A percentile compares a stretch with the other conserved stretches of the same genome.
Evolutionary conservation across 176 grass and related monocot species (phyloP).

Genomic region (Puya raimondii): DNA sequence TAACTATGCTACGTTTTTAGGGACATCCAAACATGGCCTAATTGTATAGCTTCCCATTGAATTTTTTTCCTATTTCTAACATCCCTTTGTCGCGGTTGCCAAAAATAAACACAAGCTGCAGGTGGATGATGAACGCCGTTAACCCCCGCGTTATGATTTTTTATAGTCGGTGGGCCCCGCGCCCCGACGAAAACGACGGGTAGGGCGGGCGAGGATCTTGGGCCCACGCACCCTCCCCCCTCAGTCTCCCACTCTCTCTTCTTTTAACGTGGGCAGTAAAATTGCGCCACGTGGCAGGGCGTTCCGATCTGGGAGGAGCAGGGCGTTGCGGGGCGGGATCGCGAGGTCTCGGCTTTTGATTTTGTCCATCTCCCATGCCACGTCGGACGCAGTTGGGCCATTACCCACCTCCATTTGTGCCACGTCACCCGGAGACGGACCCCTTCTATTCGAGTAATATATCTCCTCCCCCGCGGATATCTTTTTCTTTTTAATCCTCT

Average conservation of each 20-base stretch:
- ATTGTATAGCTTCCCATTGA: no score
- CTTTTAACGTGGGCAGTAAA: not conserved
- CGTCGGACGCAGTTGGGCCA: slow-evolving; percentile 11
- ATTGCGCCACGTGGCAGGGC: slow-evolving; percentile 30
- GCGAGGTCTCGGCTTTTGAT: slow-evolving; percentile 68
- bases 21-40: no score
- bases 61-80: no score
- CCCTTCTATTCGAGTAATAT: slow-evolving; percentile 27
- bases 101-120: not conserved
- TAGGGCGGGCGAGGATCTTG: not conserved
- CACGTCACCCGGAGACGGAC: slow-evolving; percentile 32
- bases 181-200: slow-evolving; percentile 1
- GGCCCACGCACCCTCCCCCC: not conserved
- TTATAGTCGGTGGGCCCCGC: not conserved
- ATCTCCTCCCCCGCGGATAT: slow-evolving; percentile 7
- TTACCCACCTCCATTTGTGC: slow-evolving; percentile 56
- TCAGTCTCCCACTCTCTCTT: not conserved
- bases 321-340: slow-evolving; percentile 17
- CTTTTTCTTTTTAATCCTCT: not conserved
- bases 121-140: slow-evolving; percentile 8
- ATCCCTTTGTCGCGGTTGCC: no score
- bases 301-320: slow-evolving; percentile 11
- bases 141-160: slow-evolving; percentile 23
- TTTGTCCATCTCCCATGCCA: slow-evolving; percentile 29
- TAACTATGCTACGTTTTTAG: no score